Evolutionary conservation across 768 basidiomycete genomes (phyloP).

Genomic region (Pisolithus orientalis): DNA sequence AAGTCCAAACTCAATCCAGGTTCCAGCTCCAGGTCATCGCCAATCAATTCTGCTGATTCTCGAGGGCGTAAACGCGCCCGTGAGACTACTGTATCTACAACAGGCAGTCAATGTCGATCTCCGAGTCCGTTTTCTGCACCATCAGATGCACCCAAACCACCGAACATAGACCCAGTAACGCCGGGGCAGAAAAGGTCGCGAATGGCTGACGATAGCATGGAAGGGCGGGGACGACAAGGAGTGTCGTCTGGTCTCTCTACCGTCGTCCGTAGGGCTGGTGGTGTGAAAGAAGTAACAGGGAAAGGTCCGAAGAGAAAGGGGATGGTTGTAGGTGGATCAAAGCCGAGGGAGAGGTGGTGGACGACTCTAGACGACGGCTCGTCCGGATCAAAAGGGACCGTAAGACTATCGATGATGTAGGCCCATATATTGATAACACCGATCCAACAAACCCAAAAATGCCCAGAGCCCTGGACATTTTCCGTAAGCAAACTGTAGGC

Average conservation of each 20-base stretch:
- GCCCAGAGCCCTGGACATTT: too few species aligned
- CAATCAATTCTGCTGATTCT: not conserved
- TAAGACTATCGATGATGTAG: too few species aligned
- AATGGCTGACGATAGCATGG: constrained; percentile 33
- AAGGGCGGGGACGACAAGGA: constrained; percentile 46
- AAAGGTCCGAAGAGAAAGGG: not conserved
- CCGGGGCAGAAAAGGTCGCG: not conserved
- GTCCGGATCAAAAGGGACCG: not conserved
- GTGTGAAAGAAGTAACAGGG: constrained; percentile 7
- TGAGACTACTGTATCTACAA: too few species aligned
- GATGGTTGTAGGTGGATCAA: constrained; percentile 8
- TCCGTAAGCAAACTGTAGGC: too few species aligned
- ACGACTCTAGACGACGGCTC: constrained; percentile 27
- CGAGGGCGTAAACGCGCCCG: not conserved
- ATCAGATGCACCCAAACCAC: not conserved
- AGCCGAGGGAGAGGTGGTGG: constrained; percentile 36
- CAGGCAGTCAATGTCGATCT: not conserved
- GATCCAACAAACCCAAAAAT: too few species aligned
- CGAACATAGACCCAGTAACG: not conserved
- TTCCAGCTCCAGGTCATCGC: not conserved
- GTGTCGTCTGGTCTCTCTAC: constrained; percentile 60
- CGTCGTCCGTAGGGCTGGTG: constrained; percentile 30
- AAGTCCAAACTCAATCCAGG: not conserved
- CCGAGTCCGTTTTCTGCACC: not conserved
- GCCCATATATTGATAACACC: too few species aligned